Evolutionary conservation across 1,284 basidiomycete species (phyloP).

Genomic region (Coniferiporia weirii): DNA sequence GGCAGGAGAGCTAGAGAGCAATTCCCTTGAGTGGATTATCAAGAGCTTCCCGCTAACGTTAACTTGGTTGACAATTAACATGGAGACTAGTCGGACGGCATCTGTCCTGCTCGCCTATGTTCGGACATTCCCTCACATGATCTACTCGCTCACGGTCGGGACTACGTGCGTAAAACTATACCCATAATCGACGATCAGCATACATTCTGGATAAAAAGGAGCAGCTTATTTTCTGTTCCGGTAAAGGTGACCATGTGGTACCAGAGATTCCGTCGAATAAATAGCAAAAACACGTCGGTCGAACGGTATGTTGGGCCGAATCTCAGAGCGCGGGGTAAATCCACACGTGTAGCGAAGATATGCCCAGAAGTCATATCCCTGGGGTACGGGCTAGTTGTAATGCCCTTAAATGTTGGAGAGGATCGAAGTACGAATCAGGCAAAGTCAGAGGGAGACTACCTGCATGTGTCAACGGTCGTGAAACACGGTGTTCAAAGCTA

Average conservation of each 20-base stretch:
- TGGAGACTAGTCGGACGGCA: background rate
- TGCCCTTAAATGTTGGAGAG: slow-evolving; percentile 84
- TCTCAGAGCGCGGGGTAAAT: slow-evolving; percentile 29
- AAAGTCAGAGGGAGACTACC: slow-evolving; percentile 71
- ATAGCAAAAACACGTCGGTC: slow-evolving; percentile 15
- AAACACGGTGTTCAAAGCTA: background rate
- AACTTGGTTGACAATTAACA: slow-evolving; percentile 40
- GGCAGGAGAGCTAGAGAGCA: slow-evolving; percentile 67
- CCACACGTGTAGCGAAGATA: slow-evolving; percentile 79
- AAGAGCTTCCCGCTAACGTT: slow-evolving; percentile 92
- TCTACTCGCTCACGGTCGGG: slow-evolving; percentile 67
- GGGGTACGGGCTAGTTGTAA: slow-evolving; percentile 92
- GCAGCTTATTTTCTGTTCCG: slow-evolving; percentile 32
- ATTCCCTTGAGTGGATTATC: slow-evolving; percentile 91
- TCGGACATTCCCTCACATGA: slow-evolving; percentile 77
- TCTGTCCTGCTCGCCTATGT: slow-evolving; percentile 41
- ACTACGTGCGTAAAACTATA: slow-evolving; percentile 92
- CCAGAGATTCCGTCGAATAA: slow-evolving; percentile 65
- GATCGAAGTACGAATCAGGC: slow-evolving; percentile 89
- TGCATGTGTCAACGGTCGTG: slow-evolving; percentile 26
- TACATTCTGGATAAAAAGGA: slow-evolving; percentile 61
- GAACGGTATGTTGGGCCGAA: background rate
- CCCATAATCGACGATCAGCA: slow-evolving; percentile 82
- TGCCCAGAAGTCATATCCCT: slow-evolving; percentile 90
- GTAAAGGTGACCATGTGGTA: slow-evolving; percentile 69